Evolutionary conservation across 2,329 filamentous ascomycete genomes (phyloP).

Genomic region (Cercospora nicotianae): DNA sequence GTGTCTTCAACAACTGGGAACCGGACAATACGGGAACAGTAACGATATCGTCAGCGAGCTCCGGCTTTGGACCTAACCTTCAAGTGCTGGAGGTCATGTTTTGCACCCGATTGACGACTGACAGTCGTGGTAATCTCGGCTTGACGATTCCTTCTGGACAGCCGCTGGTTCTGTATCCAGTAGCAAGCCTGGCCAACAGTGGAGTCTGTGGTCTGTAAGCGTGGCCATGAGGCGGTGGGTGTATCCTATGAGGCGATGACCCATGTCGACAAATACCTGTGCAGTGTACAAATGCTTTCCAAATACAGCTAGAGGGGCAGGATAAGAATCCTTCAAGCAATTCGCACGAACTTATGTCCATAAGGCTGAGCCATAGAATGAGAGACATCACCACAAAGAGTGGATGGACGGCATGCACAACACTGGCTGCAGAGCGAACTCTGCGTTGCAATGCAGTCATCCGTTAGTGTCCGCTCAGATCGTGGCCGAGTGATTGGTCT

Average conservation of each 20-base stretch:
- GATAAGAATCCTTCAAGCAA: not conserved
- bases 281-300: not conserved
- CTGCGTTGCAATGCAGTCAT: not conserved
- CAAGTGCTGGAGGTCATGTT: slow-evolving; percentile 44
- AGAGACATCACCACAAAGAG: not conserved
- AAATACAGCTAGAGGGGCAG: not conserved
- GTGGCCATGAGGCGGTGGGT: not conserved
- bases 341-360: not conserved
- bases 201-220: slow-evolving; percentile 26
- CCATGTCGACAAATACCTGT: not conserved
- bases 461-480: not conserved
- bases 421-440: not conserved
- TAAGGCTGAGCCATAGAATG: not conserved
- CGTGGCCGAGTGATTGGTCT: not conserved
- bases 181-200: slow-evolving; percentile 19
- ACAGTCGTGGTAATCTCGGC: slow-evolving; percentile 45
- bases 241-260: not conserved
- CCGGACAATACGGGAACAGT: slow-evolving; percentile 19
- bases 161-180: slow-evolving; percentile 25
- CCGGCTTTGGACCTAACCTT: slow-evolving; percentile 31
- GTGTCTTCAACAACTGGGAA: slow-evolving; percentile 35
- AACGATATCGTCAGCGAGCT: slow-evolving; percentile 33
- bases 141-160: slow-evolving; percentile 17
- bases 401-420: not conserved
- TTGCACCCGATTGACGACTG: slow-evolving; percentile 48